Conservation (phyloP, 2,329 filamentous ascomycete genomes). For the Fusarium coffeatum region DNA sequence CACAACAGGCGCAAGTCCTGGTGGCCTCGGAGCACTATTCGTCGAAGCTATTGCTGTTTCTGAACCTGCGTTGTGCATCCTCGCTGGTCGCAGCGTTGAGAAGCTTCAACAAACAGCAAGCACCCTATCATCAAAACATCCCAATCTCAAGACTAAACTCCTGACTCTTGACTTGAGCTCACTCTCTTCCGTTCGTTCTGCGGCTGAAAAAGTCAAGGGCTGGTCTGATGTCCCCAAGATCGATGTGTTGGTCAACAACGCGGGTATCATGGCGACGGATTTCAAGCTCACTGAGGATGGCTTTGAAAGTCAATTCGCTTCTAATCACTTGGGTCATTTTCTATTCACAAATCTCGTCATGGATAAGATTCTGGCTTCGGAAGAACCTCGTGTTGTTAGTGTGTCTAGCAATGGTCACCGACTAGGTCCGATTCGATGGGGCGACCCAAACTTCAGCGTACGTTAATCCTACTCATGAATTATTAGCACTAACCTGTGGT, state of each 20-base stretch:
- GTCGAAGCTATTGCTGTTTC: constrained; percentile 2
- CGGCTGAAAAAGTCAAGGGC: neutral
- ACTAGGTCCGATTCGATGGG: constrained; percentile 14
- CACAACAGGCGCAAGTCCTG: constrained; percentile 12
- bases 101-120: constrained; percentile 22
- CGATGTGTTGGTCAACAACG: constrained; percentile 16
- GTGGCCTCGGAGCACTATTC: constrained; percentile 10
- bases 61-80: neutral
- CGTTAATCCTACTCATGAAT: fast-evolving
- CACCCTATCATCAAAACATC: neutral
- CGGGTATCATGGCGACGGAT: constrained; percentile 14
- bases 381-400: constrained; percentile 12
- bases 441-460: constrained; percentile 8
- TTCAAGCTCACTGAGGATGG: constrained; percentile 15
- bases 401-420: constrained; percentile 18
- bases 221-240: constrained; percentile 12
- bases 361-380: neutral
- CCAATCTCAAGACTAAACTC: neutral
- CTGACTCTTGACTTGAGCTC: constrained; percentile 4
- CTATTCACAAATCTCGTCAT: constrained; percentile 20
- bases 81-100: constrained; percentile 6
- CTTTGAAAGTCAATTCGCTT: constrained; percentile 12
- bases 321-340: constrained; percentile 20
- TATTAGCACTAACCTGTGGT: fast-evolving
- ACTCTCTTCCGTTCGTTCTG: constrained; percentile 1